Percentiles rank a stretch among this genome's conserved stretches.
phyloP scores from a whole-genome alignment of 2,329 filamentous ascomycete species.

The Fusarium pseudocircinatum region DNA sequence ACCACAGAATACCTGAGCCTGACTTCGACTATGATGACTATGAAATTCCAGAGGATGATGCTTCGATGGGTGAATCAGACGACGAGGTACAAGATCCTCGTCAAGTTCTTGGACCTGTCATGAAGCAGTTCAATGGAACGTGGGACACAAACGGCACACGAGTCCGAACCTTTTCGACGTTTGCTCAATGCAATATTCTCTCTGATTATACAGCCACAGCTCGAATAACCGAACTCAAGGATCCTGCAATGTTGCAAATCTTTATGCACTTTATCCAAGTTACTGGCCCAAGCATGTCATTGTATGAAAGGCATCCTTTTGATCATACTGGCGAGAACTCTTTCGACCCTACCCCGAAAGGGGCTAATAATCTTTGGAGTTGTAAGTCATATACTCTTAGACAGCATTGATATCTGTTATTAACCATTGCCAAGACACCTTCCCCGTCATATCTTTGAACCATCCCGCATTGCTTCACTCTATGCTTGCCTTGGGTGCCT shows the following conservation, averaged over 20 bases:
- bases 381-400: constrained; percentile 54
- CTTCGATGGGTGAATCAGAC: constrained; percentile 69
- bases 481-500: constrained; percentile 84
- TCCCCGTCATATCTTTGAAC: constrained; percentile 84
- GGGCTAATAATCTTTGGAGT: constrained; percentile 73
- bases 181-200: constrained; percentile 62
- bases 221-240: constrained; percentile 77
- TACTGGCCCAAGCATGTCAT: constrained; percentile 84
- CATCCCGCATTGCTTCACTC: constrained; percentile 90
- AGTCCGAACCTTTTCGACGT: constrained; percentile 60
- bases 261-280: constrained; percentile 94
- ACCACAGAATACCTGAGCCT: constrained; percentile 3
- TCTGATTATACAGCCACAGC: constrained; percentile 74
- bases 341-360: constrained; percentile 68
- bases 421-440: constrained; percentile 65
- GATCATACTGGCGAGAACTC: constrained; percentile 70
- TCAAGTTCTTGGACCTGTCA: constrained; percentile 46
- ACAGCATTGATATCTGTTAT: background rate
- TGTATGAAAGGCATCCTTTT: constrained; percentile 84
- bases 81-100: constrained; percentile 60
- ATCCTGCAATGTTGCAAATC: constrained; percentile 80
- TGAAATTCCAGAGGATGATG: constrained; percentile 62
- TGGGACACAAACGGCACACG: constrained; percentile 51
- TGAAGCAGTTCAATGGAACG: constrained; percentile 50
- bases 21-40: constrained; percentile 45